Percentiles rank a stretch among this genome's conserved stretches.
These are phyloP conservation scores for Phallus indusiatus DNA, from an alignment of 768 basidiomycete genomes.

Conservation along the genomic window DNA sequence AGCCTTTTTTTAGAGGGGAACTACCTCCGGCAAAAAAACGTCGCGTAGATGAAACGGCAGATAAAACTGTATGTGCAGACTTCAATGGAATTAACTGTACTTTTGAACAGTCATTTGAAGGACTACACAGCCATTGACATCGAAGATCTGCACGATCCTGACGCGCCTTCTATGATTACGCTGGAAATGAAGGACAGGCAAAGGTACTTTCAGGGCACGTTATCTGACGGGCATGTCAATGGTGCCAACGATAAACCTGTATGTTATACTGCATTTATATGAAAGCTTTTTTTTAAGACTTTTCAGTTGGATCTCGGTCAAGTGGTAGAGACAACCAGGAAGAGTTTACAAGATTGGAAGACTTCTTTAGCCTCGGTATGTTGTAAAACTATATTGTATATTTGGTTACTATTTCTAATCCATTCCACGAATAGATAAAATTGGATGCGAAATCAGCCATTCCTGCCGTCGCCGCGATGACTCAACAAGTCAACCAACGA, in stretches of 20 bases:
- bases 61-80: not conserved
- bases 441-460: conserved; percentile 62
- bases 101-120: conserved; percentile 12
- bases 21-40: conserved; percentile 50
- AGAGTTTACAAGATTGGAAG: conserved; percentile 48
- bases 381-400: not conserved
- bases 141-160: conserved; percentile 72
- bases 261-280: conserved; percentile 6
- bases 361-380: conserved; percentile 46
- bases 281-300: not conserved
- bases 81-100: not conserved
- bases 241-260: conserved; percentile 17
- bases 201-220: conserved; percentile 68
- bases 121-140: conserved; percentile 53
- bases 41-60: conserved; percentile 29
- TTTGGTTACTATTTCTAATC: not conserved
- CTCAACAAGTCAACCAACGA: conserved; percentile 65
- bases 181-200: conserved; percentile 84
- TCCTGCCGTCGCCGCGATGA: conserved; percentile 63
- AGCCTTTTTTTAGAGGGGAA: conserved; percentile 37
- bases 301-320: conserved; percentile 33
- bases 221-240: conserved; percentile 11
- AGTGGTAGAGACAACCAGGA: conserved; percentile 39
- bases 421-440: conserved; percentile 37
- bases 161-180: conserved; percentile 55